A percentile compares a stretch with the other conserved stretches of the same genome.
These are phyloP conservation scores for Penicillium diatomitis DNA, from an alignment of 495 filamentous ascomycete species.

Conservation along the genomic window DNA sequence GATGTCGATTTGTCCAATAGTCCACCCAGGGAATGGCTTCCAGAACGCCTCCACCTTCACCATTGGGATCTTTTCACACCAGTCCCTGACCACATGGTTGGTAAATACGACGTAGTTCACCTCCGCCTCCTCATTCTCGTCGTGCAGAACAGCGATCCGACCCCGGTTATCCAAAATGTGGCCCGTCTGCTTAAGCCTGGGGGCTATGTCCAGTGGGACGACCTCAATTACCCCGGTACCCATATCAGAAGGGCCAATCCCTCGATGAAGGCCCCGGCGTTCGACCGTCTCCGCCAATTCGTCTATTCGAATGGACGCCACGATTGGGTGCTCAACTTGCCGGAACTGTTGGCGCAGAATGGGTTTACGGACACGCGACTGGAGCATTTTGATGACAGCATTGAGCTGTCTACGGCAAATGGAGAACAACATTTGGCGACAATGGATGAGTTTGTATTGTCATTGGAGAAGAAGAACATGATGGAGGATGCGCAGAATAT, in stretches of 20 bases:
- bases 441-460: too few relatives aligned
- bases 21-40: constrained; percentile 16
- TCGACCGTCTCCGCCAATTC: constrained; percentile 7
- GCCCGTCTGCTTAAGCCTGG: constrained; percentile 26
- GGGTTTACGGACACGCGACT: constrained; percentile 6
- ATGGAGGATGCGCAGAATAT: too few relatives aligned
- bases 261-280: not conserved
- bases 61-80: constrained; percentile 18
- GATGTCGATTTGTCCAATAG: constrained; percentile 19
- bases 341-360: not conserved
- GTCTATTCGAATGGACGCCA: constrained; percentile 8
- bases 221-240: constrained; percentile 7
- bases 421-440: too few relatives aligned
- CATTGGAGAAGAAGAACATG: too few relatives aligned
- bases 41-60: constrained; percentile 15
- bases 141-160: constrained; percentile 14
- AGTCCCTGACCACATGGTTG: constrained; percentile 11
- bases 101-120: constrained; percentile 29
- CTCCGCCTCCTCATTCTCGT: constrained; percentile 21
- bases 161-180: constrained; percentile 11
- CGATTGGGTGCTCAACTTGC: constrained; percentile 11
- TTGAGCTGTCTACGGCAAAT: too few relatives aligned
- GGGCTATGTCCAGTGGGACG: constrained; percentile 34
- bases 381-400: too few relatives aligned
- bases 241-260: constrained; percentile 4